Percentiles rank a stretch among this genome's conserved stretches.
Conservation (phyloP, 2,329 filamentous ascomycete genomes). For the Penicillium sp. region DNA sequence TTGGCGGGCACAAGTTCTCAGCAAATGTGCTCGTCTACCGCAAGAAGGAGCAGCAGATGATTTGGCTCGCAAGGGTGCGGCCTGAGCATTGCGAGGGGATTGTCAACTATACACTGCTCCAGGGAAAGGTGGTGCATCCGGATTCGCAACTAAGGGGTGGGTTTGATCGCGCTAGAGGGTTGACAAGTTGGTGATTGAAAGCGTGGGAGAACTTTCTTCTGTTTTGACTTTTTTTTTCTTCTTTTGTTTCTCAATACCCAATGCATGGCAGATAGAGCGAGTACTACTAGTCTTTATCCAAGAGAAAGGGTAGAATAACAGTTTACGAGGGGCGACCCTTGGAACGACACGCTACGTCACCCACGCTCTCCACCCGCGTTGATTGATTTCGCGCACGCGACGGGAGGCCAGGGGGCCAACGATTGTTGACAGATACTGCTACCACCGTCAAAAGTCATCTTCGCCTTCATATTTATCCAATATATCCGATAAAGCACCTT, state of each 20-base stretch:
- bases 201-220: slow-evolving; percentile 21
- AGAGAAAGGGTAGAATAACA: not conserved
- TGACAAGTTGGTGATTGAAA: slow-evolving; percentile 63
- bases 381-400: slow-evolving; percentile 33
- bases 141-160: slow-evolving; percentile 81
- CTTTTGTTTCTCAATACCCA: not conserved
- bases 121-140: slow-evolving; percentile 89
- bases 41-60: slow-evolving; percentile 54
- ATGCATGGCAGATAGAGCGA: not conserved
- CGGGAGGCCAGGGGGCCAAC: not conserved
- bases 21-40: slow-evolving; percentile 91
- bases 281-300: not conserved
- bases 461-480: not conserved
- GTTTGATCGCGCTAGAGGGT: slow-evolving; percentile 74
- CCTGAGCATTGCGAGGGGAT: slow-evolving; percentile 90
- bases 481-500: not conserved
- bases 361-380: slow-evolving; percentile 29
- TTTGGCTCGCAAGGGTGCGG: slow-evolving; percentile 85
- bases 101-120: slow-evolving; percentile 79
- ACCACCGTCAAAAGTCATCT: not conserved
- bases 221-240: not conserved
- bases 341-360: slow-evolving; percentile 32
- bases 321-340: not conserved
- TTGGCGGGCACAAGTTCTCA: slow-evolving; percentile 91
- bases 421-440: not conserved